These are phyloP conservation scores for Oxalis stricta DNA, from an alignment of 441 rosid genomes.

Conservation along the genomic window DNA sequence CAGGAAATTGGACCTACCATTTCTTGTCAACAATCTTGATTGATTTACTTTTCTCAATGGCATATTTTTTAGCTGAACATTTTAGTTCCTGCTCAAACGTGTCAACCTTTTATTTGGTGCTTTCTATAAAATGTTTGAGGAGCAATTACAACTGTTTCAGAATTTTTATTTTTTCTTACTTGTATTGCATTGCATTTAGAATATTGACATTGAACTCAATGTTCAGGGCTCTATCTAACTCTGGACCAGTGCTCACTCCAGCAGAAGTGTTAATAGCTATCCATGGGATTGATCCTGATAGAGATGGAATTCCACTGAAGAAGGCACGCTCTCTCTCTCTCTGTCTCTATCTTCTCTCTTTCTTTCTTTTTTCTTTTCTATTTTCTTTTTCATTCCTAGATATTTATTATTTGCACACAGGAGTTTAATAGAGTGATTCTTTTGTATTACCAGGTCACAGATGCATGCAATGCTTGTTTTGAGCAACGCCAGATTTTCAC, in stretches of 20 bases:
- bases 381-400: background rate
- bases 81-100: background rate
- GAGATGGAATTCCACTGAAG: constrained; percentile 86
- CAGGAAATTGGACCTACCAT: background rate
- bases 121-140: too few species aligned
- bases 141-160: too few species aligned
- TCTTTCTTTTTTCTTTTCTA: constrained; percentile 3
- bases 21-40: background rate
- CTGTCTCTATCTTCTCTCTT: background rate
- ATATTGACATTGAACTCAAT: constrained; percentile 10
- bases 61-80: background rate
- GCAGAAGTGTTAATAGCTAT: constrained; percentile 82
- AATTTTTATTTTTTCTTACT: too few species aligned
- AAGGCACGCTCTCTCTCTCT: constrained; percentile 31
- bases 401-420: background rate
- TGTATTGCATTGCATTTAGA: too few species aligned
- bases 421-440: constrained; percentile 9
- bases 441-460: constrained; percentile 57
- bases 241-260: constrained; percentile 66
- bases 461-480: constrained; percentile 94
- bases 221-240: constrained; percentile 65
- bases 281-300: constrained; percentile 87
- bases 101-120: background rate
- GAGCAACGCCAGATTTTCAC: constrained; percentile 81
- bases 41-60: background rate